Conservation (phyloP, 352 stramenopile genomes). For the Pythium brachiatum region DNA sequence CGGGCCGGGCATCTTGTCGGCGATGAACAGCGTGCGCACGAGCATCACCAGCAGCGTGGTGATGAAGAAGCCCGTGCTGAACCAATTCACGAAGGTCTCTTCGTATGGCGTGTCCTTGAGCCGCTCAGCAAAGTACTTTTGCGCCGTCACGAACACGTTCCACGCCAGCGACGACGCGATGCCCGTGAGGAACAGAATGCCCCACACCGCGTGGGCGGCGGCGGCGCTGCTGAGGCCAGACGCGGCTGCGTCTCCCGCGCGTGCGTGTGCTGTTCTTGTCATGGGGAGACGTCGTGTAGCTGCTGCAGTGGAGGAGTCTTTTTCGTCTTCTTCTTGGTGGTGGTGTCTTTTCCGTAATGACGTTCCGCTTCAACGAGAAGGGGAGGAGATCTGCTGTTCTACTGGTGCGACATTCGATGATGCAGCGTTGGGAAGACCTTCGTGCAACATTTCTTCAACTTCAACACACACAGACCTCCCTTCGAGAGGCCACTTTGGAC, state of each 20-base stretch:
- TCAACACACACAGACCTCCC: slow-evolving; percentile 8
- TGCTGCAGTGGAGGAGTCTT: not conserved
- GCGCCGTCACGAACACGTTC: slow-evolving; percentile 87
- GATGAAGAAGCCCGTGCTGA: slow-evolving; percentile 82
- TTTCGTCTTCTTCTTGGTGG: not conserved
- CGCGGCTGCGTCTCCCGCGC: not conserved
- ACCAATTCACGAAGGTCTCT: slow-evolving; percentile 85
- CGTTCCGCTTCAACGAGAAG: slow-evolving; percentile 1
- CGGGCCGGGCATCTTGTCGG: slow-evolving; percentile 56
- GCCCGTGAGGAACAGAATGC: slow-evolving; percentile 78
- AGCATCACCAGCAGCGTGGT: slow-evolving; percentile 75
- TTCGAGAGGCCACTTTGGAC: too few species aligned
- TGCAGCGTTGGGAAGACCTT: not conserved
- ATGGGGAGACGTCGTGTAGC: not conserved
- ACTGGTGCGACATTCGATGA: slow-evolving; percentile 10
- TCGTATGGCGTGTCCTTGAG: slow-evolving; percentile 62
- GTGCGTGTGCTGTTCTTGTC: not conserved
- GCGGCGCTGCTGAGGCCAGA: not conserved
- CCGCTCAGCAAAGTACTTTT: slow-evolving; percentile 73
- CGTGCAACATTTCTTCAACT: slow-evolving; percentile 26
- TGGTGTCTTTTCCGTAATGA: slow-evolving; percentile 1
- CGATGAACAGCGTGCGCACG: slow-evolving; percentile 57
- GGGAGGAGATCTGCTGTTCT: slow-evolving; percentile 2
- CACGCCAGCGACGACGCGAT: slow-evolving; percentile 75
- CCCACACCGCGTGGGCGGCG: slow-evolving; percentile 46